phyloP scores from a whole-genome alignment of 2,329 filamentous ascomycete species.

The Fusarium sp. region DNA sequence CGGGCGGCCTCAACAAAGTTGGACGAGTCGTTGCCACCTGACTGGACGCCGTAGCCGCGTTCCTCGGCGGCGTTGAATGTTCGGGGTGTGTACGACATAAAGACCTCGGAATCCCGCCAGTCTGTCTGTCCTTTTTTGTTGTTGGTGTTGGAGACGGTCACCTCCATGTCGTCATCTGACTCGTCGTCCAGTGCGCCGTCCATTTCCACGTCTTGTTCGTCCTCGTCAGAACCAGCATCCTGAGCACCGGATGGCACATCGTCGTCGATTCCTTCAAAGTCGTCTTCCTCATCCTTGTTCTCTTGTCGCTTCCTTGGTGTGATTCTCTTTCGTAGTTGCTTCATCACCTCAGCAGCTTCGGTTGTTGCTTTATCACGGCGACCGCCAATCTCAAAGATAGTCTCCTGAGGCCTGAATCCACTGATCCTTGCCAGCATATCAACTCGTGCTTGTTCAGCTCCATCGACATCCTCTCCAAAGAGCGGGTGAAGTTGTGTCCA shows the following conservation, averaged over 20 bases:
- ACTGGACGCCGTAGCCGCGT: slow-evolving; percentile 91
- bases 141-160: slow-evolving; percentile 71
- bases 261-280: slow-evolving; percentile 46
- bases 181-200: slow-evolving; percentile 61
- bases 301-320: slow-evolving; percentile 63
- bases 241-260: slow-evolving; percentile 49
- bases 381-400: slow-evolving; percentile 93
- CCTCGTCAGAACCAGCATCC: slow-evolving; percentile 41
- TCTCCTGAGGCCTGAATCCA: slow-evolving; percentile 88
- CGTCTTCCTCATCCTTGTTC: slow-evolving; percentile 53
- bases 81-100: slow-evolving; percentile 95
- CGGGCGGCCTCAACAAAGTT: slow-evolving; percentile 92
- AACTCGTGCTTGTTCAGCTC: slow-evolving; percentile 75
- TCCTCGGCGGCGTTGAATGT: slow-evolving; percentile 85
- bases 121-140: slow-evolving; percentile 65
- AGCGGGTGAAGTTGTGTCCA: slow-evolving; percentile 82
- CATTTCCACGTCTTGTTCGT: slow-evolving; percentile 50
- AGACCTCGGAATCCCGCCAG: slow-evolving; percentile 87
- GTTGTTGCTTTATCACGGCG: slow-evolving; percentile 71
- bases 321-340: slow-evolving; percentile 73
- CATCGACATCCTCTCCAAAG: slow-evolving; percentile 75
- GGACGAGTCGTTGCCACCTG: slow-evolving; percentile 70
- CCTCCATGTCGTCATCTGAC: slow-evolving; percentile 72
- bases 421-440: slow-evolving; percentile 90
- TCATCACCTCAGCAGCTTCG: slow-evolving; percentile 80